A percentile compares a stretch with the other conserved stretches of the same genome.
phyloP scores from a whole-genome alignment of 2,329 filamentous ascomycete species.

The Chaetomium sp. region DNA sequence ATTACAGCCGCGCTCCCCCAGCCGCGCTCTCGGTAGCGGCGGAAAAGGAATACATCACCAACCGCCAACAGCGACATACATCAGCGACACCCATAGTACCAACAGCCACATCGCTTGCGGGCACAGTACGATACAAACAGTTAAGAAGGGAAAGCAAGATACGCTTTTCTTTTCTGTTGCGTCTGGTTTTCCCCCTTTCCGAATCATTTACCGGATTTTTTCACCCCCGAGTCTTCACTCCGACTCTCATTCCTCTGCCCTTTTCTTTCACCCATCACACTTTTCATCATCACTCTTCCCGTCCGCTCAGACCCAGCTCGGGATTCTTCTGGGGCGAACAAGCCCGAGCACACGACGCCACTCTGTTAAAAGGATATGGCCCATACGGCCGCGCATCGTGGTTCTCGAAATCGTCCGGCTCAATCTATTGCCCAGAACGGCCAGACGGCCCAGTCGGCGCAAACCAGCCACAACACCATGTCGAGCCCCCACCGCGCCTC shows the following conservation, averaged over 20 bases:
- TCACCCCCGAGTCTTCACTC: no score
- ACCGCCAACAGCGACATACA: no score
- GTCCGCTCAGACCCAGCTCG: conserved; percentile 1
- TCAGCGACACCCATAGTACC: no score
- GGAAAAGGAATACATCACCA: no score
- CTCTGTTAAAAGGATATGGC: conserved; percentile 3
- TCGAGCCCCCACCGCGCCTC: conserved; percentile 16
- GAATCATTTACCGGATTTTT: no score
- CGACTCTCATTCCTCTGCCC: no score
- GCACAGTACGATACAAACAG: conserved; percentile 15
- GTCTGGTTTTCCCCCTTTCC: no score
- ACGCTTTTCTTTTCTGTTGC: background rate
- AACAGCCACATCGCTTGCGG: conserved; percentile 12
- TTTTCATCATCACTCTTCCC: conserved; percentile 6
- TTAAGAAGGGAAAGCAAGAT: conserved; percentile 14
- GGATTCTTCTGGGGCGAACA: conserved; percentile 5
- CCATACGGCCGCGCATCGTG: conserved; percentile 14
- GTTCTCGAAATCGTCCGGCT: conserved; percentile 13
- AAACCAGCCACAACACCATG: background rate
- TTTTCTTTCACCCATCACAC: no score
- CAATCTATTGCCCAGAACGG: no score
- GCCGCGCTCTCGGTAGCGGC: conserved; percentile 18
- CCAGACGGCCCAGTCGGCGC: no score
- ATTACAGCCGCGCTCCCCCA: conserved; percentile 19
- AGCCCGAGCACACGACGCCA: conserved; percentile 4